A percentile compares a stretch with the other conserved stretches of the same genome.
Evolutionary conservation across 352 stramenopile species (phyloP).

Genomic region (Phytophthora tentaculata): DNA sequence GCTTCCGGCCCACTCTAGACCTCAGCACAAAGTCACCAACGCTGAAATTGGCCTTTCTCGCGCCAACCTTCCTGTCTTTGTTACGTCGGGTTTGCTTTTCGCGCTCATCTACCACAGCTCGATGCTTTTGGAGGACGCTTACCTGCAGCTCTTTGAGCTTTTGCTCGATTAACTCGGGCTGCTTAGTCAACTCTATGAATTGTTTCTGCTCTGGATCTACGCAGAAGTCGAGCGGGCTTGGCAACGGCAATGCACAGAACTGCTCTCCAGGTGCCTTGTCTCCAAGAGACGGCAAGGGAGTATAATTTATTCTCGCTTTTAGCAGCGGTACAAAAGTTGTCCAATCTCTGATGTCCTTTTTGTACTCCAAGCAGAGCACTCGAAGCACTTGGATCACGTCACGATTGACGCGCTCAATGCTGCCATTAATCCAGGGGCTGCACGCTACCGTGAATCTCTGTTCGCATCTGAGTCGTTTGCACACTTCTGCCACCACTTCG

Average conservation of each 20-base stretch:
- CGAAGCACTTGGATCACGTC: conserved; percentile 39
- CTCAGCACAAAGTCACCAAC: too few species aligned
- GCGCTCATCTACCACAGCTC: too few species aligned
- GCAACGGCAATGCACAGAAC: conserved; percentile 23
- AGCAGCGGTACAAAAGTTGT: conserved; percentile 22
- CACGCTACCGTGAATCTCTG: conserved; percentile 25
- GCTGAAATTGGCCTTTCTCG: too few species aligned
- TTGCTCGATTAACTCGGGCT: too few species aligned
- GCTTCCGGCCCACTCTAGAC: too few species aligned
- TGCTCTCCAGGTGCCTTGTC: conserved; percentile 26
- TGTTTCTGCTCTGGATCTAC: too few species aligned
- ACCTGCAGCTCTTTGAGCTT: too few species aligned
- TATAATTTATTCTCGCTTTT: conserved; percentile 40
- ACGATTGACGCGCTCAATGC: conserved; percentile 36
- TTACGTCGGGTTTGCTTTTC: too few species aligned
- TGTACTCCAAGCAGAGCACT: conserved; percentile 23
- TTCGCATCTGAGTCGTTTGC: conserved; percentile 8
- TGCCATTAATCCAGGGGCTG: conserved; percentile 39
- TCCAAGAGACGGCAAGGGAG: conserved; percentile 20
- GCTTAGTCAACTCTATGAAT: too few species aligned
- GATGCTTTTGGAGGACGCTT: too few species aligned
- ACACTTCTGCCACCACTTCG: conserved; percentile 27
- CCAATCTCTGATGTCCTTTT: conserved; percentile 3
- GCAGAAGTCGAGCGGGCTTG: too few species aligned
- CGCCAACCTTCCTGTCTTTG: too few species aligned